phyloP scores from a whole-genome alignment of 768 basidiomycete species.

The Tricholoma sp. region DNA sequence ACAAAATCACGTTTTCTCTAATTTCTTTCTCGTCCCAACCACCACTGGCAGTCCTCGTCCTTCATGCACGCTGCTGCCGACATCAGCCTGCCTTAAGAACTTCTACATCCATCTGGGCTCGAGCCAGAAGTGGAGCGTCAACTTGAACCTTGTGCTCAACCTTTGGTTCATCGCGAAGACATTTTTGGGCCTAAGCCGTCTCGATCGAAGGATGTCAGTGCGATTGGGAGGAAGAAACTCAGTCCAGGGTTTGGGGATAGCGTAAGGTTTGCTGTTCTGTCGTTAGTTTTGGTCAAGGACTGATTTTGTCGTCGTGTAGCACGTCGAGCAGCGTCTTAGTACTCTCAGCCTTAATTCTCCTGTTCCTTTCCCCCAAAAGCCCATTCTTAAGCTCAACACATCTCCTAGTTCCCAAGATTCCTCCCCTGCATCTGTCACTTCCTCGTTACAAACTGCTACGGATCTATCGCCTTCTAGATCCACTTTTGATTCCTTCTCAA shows the following conservation, averaged over 20 bases:
- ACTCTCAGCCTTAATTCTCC: slow-evolving; percentile 79
- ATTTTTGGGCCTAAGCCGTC: slow-evolving; percentile 56
- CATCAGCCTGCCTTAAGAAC: slow-evolving; percentile 23
- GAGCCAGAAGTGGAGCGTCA: slow-evolving; percentile 30
- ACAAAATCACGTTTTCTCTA: slow-evolving; percentile 26
- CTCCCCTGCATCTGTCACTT: slow-evolving; percentile 68
- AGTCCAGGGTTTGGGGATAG: slow-evolving; percentile 53
- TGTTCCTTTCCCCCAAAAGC: slow-evolving; percentile 41
- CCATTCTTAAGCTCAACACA: slow-evolving; percentile 39
- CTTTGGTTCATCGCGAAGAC: slow-evolving; percentile 47
- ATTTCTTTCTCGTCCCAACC: slow-evolving; percentile 35
- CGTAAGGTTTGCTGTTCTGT: slow-evolving; percentile 30
- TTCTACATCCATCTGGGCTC: slow-evolving; percentile 74
- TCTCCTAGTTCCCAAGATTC: slow-evolving; percentile 60
- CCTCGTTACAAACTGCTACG: slow-evolving; percentile 62
- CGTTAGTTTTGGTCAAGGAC: not conserved
- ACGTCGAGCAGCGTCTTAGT: slow-evolving; percentile 76
- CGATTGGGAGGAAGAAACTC: slow-evolving; percentile 68
- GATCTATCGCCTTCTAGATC: slow-evolving; percentile 63
- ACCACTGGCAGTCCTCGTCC: slow-evolving; percentile 22
- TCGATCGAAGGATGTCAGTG: slow-evolving; percentile 51
- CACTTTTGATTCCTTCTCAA: slow-evolving; percentile 38
- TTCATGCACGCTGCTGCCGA: slow-evolving; percentile 26
- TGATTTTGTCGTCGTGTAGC: slow-evolving; percentile 31
- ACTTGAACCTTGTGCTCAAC: slow-evolving; percentile 21